phyloP scores from a whole-genome alignment of 2,329 filamentous ascomycete genomes.

The Raffaelea deltoideospora region DNA sequence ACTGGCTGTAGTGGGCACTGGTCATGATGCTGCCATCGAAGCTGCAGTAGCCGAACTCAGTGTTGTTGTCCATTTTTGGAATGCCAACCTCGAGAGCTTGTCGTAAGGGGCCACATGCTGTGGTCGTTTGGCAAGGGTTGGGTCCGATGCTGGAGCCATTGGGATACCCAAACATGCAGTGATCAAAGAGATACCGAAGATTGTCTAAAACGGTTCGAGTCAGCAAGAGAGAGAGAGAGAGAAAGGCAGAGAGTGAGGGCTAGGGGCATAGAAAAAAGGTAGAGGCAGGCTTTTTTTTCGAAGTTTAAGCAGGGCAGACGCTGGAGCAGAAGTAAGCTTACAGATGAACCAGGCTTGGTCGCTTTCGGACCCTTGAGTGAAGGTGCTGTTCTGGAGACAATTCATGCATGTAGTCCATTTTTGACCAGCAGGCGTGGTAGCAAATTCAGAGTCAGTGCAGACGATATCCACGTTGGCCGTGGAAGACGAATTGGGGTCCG shows the following conservation, averaged over 20 bases:
- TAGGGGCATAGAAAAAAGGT: background rate
- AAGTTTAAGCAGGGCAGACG: background rate
- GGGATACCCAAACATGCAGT: slow-evolving; percentile 36
- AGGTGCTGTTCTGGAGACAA: slow-evolving; percentile 37
- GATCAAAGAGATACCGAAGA: slow-evolving; percentile 33
- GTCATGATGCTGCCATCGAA: slow-evolving; percentile 22
- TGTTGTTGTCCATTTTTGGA: slow-evolving; percentile 17
- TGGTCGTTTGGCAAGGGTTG: slow-evolving; percentile 33
- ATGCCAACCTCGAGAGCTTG: slow-evolving; percentile 24
- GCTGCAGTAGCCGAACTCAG: slow-evolving; percentile 31
- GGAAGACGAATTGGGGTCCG: slow-evolving; percentile 29
- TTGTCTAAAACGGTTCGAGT: too few species aligned
- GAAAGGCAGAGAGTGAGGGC: background rate
- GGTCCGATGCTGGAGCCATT: slow-evolving; percentile 28
- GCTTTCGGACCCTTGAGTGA: slow-evolving; percentile 28
- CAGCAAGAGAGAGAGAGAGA: background rate
- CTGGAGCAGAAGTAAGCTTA: slow-evolving; percentile 19
- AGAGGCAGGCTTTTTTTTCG: too few species aligned
- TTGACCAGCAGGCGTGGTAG: slow-evolving; percentile 20
- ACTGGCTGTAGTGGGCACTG: slow-evolving; percentile 20
- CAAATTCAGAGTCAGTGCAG: slow-evolving; percentile 30
- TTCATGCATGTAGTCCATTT: slow-evolving; percentile 34
- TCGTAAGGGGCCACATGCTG: slow-evolving; percentile 32
- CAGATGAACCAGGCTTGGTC: slow-evolving; percentile 42
- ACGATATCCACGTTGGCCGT: slow-evolving; percentile 29